Percentiles rank a stretch among this genome's conserved stretches.
phyloP scores from a whole-genome alignment of 2,329 filamentous ascomycete species.

The Paecilomyces dactylethromorphus region DNA sequence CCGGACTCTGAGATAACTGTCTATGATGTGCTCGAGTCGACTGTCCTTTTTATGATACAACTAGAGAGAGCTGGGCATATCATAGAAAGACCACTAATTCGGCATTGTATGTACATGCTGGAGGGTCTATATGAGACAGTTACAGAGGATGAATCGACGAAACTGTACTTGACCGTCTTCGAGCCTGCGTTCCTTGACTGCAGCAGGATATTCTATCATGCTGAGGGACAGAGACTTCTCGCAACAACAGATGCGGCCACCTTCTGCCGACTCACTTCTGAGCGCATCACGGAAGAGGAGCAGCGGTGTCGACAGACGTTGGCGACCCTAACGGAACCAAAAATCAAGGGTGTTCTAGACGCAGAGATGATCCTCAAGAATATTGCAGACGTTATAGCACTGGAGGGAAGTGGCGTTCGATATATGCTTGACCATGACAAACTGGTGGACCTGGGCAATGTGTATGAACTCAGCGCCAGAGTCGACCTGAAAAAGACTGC shows the following conservation, averaged over 20 bases:
- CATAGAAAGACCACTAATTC: conserved; percentile 75
- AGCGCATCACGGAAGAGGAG: conserved; percentile 70
- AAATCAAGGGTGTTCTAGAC: conserved; percentile 72
- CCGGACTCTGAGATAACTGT: conserved; percentile 45
- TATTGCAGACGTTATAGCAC: conserved; percentile 71
- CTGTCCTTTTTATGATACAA: conserved; percentile 82
- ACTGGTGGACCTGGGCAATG: conserved; percentile 66
- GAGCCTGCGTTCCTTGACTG: conserved; percentile 69
- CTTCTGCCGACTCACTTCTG: conserved; percentile 72
- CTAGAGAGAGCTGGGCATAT: conserved; percentile 89
- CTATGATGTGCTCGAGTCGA: conserved; percentile 68
- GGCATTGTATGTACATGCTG: conserved; percentile 81
- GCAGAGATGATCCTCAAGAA: conserved; percentile 70
- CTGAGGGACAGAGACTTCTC: conserved; percentile 68
- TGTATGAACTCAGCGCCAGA: conserved; percentile 72
- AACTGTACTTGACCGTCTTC: conserved; percentile 77
- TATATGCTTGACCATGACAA: conserved; percentile 91
- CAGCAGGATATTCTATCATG: conserved; percentile 66
- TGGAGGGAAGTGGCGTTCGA: conserved; percentile 76
- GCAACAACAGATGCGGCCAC: conserved; percentile 71
- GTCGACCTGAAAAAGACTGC: conserved; percentile 69
- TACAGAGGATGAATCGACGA: conserved; percentile 68
- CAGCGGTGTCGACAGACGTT: conserved; percentile 79
- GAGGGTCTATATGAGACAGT: conserved; percentile 79
- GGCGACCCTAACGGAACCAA: conserved; percentile 62